Evolutionary conservation across 73 alveolate genomes (phyloP).

Genomic region (Stentor roeselii): DNA sequence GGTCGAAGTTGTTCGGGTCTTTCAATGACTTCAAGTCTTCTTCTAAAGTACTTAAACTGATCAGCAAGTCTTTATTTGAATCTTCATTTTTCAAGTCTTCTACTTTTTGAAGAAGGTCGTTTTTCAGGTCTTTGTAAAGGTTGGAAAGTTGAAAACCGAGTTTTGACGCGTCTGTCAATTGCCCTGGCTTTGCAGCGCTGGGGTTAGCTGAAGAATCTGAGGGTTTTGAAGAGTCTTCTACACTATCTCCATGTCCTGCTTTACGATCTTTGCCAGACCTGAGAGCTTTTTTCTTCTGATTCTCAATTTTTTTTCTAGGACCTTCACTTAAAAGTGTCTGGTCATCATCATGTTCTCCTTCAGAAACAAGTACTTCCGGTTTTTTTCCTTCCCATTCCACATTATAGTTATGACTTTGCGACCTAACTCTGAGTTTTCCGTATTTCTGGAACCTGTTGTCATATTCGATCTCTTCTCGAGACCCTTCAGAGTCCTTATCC

Average conservation of each 20-base stretch:
- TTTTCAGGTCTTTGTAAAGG: background rate
- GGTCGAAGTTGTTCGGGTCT: background rate
- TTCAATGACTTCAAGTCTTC: background rate
- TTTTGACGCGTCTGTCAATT: background rate
- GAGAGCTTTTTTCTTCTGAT: background rate
- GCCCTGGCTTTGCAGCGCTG: background rate
- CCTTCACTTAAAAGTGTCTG: background rate
- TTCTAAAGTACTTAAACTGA: background rate
- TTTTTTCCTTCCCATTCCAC: constrained; percentile 21
- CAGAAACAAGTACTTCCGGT: constrained; percentile 5
- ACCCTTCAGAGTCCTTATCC: constrained; percentile 5
- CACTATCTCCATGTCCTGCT: background rate
- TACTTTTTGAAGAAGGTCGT: background rate
- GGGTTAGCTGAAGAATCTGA: too few species aligned
- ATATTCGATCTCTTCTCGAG: background rate
- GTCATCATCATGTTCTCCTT: background rate
- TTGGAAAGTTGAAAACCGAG: background rate
- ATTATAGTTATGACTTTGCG: background rate
- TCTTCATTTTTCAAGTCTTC: background rate
- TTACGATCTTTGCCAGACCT: background rate
- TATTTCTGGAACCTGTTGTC: background rate
- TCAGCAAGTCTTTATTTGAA: background rate
- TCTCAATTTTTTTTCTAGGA: too few species aligned
- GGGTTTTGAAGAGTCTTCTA: too few species aligned
- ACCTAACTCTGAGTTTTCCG: background rate